phyloP scores from a whole-genome alignment of 2,329 filamentous ascomycete species.

The Lanzia echinophila region DNA sequence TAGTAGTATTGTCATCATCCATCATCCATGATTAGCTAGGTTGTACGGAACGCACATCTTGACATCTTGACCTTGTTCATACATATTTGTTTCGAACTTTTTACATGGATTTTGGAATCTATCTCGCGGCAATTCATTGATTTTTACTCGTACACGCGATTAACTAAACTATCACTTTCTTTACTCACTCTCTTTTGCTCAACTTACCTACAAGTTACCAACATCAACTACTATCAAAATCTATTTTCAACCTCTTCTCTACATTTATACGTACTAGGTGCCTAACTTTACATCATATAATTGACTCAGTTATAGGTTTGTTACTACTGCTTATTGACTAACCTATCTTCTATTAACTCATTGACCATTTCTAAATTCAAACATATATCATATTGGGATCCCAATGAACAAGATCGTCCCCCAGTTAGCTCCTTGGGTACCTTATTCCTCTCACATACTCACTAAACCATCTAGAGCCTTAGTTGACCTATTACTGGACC shows the following conservation, averaged over 20 bases:
- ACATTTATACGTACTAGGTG: neutral
- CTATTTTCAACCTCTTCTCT: neutral
- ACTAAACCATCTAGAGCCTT: neutral
- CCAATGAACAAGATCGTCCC: no score
- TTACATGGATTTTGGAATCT: neutral
- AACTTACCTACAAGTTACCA: no score
- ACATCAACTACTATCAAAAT: neutral
- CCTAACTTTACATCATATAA: no score
- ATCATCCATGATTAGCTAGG: no score
- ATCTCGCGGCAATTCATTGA: slow-evolving; percentile 2
- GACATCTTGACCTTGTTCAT: no score
- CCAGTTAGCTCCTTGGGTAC: no score
- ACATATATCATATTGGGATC: no score
- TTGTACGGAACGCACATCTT: no score
- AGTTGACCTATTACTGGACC: neutral
- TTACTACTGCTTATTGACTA: neutral
- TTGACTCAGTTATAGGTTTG: neutral
- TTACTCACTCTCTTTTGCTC: neutral
- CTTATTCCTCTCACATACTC: neutral
- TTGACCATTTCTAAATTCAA: neutral
- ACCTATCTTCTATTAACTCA: neutral
- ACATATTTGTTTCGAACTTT: no score
- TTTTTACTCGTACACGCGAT: slow-evolving; percentile 6
- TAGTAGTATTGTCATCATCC: no score
- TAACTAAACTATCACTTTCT: neutral